These are phyloP conservation scores for Solanum microdontum DNA, from an alignment of 257 asterid species.

Conservation along the genomic window DNA sequence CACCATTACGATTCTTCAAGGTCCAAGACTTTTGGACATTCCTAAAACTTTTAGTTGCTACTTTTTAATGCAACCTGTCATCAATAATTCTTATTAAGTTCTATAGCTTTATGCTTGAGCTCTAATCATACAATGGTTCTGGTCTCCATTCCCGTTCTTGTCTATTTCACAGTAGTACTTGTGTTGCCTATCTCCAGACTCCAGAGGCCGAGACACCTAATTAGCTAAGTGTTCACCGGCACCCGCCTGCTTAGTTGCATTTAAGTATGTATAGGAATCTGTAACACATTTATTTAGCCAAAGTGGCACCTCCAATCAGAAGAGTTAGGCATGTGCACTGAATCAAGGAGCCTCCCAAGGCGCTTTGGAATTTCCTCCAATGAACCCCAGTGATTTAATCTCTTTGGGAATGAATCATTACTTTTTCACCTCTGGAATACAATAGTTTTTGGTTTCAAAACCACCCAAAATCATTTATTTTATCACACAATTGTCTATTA, in stretches of 20 bases:
- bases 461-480: background rate
- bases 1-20: background rate
- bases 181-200: background rate
- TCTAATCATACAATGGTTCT: background rate
- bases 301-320: background rate
- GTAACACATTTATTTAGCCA: background rate
- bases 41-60: background rate
- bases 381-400: background rate
- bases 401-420: background rate
- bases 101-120: background rate
- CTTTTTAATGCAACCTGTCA: background rate
- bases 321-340: background rate
- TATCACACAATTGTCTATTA: background rate
- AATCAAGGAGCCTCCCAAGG: background rate
- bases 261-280: background rate
- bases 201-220: background rate
- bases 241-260: background rate
- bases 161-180: background rate
- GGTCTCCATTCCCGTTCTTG: background rate
- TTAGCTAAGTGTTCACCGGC: background rate
- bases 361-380: background rate
- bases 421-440: background rate
- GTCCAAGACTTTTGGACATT: background rate
- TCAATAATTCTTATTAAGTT: background rate
- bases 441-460: background rate